phyloP scores from a whole-genome alignment of 495 filamentous ascomycete species.

The Monascus purpureus region DNA sequence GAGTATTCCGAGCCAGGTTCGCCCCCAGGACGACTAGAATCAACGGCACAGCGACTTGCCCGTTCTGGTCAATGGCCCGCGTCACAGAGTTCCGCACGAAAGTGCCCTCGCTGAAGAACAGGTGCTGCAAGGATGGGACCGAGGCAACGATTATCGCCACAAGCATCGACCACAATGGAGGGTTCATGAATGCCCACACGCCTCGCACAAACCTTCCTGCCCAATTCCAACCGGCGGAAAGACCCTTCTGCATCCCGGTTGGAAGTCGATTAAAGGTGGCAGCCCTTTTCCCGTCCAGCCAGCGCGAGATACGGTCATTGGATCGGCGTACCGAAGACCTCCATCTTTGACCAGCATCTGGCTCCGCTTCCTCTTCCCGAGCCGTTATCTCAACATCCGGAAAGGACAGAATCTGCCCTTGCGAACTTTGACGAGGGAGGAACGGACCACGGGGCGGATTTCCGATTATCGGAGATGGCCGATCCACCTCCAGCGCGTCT shows the following conservation, averaged over 20 bases:
- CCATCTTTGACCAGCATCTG: too few species aligned
- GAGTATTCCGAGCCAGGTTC: slow-evolving; percentile 71
- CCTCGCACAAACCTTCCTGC: slow-evolving; percentile 44
- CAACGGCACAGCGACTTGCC: slow-evolving; percentile 82
- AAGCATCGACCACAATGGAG: slow-evolving; percentile 95
- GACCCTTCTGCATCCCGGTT: slow-evolving; percentile 34
- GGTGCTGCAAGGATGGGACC: slow-evolving; percentile 63
- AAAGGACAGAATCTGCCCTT: slow-evolving; percentile 26
- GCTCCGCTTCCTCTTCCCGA: slow-evolving; percentile 3
- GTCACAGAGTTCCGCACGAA: slow-evolving; percentile 91
- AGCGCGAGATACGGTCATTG: slow-evolving; percentile 6
- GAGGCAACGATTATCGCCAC: slow-evolving; percentile 78
- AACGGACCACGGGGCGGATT: slow-evolving; percentile 25
- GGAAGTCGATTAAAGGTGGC: slow-evolving; percentile 40
- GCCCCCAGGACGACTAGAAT: slow-evolving; percentile 95
- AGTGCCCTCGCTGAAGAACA: slow-evolving; percentile 82
- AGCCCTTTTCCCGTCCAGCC: slow-evolving; percentile 10
- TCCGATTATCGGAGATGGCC: slow-evolving; percentile 14
- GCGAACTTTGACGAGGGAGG: slow-evolving; percentile 24
- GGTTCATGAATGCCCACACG: slow-evolving; percentile 91
- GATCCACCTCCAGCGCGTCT: slow-evolving; percentile 14
- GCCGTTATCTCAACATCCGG: slow-evolving; percentile 26
- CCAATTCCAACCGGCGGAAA: slow-evolving; percentile 29
- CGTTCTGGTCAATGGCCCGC: slow-evolving; percentile 68
- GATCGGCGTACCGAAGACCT: slow-evolving; percentile 11